Percentiles rank a stretch among this genome's conserved stretches.
Conservation (phyloP, 345 rosid species). For the Gossypium longicalyx region DNA sequence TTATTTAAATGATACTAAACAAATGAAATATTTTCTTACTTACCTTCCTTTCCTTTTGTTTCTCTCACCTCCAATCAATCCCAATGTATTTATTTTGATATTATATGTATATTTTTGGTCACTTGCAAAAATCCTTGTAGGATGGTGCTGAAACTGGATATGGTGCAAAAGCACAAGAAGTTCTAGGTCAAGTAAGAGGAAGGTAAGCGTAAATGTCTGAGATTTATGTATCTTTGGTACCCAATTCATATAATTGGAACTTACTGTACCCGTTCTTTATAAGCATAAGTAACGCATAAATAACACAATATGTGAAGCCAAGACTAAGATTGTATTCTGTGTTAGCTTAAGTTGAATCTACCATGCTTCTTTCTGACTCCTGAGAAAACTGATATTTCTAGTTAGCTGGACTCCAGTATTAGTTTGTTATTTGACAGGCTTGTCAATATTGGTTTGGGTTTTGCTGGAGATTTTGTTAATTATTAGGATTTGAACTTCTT, state of each 20-base stretch:
- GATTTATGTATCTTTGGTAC: background rate
- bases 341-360: background rate
- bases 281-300: background rate
- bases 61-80: background rate
- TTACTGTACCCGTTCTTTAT: background rate
- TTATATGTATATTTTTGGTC: background rate
- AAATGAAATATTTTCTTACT: background rate
- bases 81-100: constrained; percentile 4
- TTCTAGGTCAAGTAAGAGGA: constrained; percentile 95
- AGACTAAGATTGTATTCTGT: background rate
- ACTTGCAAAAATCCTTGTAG: constrained; percentile 28
- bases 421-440: background rate
- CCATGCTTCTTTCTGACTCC: background rate
- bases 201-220: constrained; percentile 39
- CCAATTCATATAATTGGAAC: background rate
- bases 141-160: constrained; percentile 78
- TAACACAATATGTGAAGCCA: background rate
- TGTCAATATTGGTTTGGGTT: background rate
- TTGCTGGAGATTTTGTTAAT: background rate
- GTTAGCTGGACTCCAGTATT: background rate
- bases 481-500: background rate
- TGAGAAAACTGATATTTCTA: background rate
- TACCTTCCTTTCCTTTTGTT: background rate
- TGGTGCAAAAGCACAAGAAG: constrained; percentile 94
- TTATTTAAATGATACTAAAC: background rate